Conservation (phyloP, 2,329 filamentous ascomycete genomes). For the Hypoxylon sp. region DNA sequence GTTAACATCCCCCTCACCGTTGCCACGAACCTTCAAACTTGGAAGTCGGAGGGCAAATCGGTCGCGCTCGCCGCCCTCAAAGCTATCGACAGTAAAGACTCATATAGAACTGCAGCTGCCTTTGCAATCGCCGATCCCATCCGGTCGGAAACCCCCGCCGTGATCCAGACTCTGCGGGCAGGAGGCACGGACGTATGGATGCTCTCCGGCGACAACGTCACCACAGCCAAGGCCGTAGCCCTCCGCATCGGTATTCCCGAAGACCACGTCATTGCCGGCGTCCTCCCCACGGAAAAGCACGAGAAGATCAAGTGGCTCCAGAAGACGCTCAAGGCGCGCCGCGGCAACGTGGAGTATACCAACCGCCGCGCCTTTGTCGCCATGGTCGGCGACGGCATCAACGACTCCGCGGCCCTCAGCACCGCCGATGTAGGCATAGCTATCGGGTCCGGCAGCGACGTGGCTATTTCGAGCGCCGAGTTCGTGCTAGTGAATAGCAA, state of each 20-base stretch:
- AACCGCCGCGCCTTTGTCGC: constrained; percentile 71
- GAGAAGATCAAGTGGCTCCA: constrained; percentile 77
- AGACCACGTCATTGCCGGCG: constrained; percentile 85
- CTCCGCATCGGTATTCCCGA: constrained; percentile 79
- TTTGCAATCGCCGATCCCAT: constrained; percentile 87
- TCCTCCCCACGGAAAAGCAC: constrained; percentile 87
- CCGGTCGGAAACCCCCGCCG: constrained; percentile 76
- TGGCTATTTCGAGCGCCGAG: constrained; percentile 84
- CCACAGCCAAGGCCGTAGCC: constrained; percentile 86
- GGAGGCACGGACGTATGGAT: constrained; percentile 86
- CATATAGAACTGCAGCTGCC: constrained; percentile 72
- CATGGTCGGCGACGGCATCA: constrained; percentile 92
- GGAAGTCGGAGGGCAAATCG: constrained; percentile 76
- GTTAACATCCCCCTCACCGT: constrained; percentile 59
- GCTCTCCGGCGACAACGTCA: constrained; percentile 91
- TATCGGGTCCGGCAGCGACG: constrained; percentile 85
- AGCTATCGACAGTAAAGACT: constrained; percentile 14
- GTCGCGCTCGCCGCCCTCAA: constrained; percentile 71
- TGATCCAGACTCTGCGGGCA: constrained; percentile 75
- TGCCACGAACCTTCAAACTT: constrained; percentile 61
- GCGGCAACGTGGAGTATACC: constrained; percentile 32
- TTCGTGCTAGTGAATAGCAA: constrained; percentile 85
- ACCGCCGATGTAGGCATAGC: constrained; percentile 88
- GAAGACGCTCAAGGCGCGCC: constrained; percentile 61
- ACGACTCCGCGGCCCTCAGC: constrained; percentile 86